A percentile compares a stretch with the other conserved stretches of the same genome.
These are phyloP conservation scores for Volvox africanus DNA, from an alignment of 139 green algal species.

Conservation along the genomic window DNA sequence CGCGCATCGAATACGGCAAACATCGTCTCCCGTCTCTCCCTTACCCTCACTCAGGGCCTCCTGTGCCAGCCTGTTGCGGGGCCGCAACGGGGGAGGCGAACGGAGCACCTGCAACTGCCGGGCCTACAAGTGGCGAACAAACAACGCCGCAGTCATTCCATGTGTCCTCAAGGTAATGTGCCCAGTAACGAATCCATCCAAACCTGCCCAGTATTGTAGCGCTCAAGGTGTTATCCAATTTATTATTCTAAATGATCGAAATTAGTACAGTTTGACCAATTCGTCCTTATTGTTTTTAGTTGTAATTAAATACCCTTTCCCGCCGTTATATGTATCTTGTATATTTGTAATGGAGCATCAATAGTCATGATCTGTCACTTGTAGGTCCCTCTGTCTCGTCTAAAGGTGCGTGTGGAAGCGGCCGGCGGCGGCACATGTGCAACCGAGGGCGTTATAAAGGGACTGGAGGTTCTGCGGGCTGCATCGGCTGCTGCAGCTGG, in stretches of 20 bases:
- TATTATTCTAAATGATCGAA: too few species aligned
- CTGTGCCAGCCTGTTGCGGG: background rate
- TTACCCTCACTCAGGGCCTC: background rate
- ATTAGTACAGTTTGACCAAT: too few species aligned
- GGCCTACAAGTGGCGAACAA: background rate
- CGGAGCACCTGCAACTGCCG: conserved; percentile 9
- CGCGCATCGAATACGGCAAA: too few species aligned
- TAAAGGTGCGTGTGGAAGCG: background rate
- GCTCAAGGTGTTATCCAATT: too few species aligned
- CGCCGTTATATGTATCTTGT: too few species aligned
- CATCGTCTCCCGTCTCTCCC: background rate
- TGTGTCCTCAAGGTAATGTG: conserved; percentile 19
- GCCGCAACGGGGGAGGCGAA: background rate
- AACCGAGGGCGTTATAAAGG: background rate
- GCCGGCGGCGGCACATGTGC: background rate
- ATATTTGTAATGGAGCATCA: too few species aligned
- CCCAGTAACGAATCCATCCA: too few species aligned
- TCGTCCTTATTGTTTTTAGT: too few species aligned
- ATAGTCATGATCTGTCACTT: too few species aligned
- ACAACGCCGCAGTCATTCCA: background rate
- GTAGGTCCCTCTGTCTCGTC: conserved; percentile 10
- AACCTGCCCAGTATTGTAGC: too few species aligned
- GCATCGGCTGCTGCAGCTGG: background rate
- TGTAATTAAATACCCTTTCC: too few species aligned
- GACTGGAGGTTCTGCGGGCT: conserved; percentile 8